Percentiles rank a stretch among this genome's conserved stretches.
Conservation (phyloP, 23 red algal species). For the Agarophyton chilense region DNA sequence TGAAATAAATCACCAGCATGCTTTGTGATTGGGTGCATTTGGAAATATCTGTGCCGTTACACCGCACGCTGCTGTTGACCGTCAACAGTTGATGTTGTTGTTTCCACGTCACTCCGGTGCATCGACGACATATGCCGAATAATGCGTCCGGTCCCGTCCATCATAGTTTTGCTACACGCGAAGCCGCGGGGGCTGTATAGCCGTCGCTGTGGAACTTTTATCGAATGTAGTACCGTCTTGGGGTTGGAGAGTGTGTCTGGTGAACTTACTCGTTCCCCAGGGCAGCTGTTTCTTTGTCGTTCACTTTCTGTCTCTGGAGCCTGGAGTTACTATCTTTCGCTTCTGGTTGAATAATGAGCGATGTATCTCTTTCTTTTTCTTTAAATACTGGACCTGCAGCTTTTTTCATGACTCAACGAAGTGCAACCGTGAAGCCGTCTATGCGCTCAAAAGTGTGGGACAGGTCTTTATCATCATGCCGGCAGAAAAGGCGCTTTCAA, state of each 20-base stretch:
- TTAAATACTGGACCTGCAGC: neutral
- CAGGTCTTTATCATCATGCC: neutral
- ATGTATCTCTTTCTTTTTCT: neutral
- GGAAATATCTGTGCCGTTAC: constrained; percentile 3
- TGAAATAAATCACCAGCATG: neutral
- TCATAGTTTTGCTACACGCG: too few species aligned
- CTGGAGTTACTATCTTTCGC: too few species aligned
- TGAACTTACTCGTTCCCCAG: too few species aligned
- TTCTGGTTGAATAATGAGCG: neutral
- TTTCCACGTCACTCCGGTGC: constrained; percentile 2
- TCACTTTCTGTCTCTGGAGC: neutral
- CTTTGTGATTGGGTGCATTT: neutral
- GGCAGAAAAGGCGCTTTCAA: neutral
- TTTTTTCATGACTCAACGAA: neutral
- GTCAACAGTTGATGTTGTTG: neutral
- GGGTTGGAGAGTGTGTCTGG: neutral
- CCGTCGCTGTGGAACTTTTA: too few species aligned
- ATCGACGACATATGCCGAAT: too few species aligned
- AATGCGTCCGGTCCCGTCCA: too few species aligned
- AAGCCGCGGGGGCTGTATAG: too few species aligned
- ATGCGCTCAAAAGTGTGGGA: neutral
- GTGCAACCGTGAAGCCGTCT: neutral
- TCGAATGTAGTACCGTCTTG: neutral
- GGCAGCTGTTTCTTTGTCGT: neutral
- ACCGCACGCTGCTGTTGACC: neutral